Conservation (phyloP, 345 rosid species). For the Leavenworthia alabamica region DNA sequence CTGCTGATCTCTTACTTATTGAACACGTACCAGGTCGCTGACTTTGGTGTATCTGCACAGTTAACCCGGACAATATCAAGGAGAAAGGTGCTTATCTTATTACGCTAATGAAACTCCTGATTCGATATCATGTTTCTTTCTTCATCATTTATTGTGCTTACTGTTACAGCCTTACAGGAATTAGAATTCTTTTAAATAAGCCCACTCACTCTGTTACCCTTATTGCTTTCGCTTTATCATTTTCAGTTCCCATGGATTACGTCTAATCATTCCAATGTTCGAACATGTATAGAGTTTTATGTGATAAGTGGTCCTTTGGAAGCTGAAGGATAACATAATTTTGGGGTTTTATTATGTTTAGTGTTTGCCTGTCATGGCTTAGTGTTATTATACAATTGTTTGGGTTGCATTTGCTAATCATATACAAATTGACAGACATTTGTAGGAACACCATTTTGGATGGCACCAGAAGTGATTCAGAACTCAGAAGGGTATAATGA, state of each 20-base stretch:
- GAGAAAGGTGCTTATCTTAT: constrained; percentile 70
- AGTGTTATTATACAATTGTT: constrained; percentile 13
- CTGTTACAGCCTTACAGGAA: neutral
- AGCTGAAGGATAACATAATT: neutral
- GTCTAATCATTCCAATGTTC: constrained; percentile 6
- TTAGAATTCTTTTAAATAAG: neutral
- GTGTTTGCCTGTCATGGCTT: neutral
- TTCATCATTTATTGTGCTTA: neutral
- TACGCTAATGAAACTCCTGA: constrained; percentile 18
- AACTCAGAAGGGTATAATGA: constrained; percentile 96
- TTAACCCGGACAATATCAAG: too few relatives aligned
- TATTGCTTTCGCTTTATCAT: neutral
- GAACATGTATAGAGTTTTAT: neutral
- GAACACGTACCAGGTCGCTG: constrained; percentile 74
- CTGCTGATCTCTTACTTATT: constrained; percentile 22
- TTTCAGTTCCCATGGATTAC: neutral
- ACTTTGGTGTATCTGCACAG: constrained; percentile 99
- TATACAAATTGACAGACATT: constrained; percentile 68
- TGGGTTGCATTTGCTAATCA: constrained; percentile 34
- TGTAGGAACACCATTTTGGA: too few relatives aligned
- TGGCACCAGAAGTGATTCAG: too few relatives aligned
- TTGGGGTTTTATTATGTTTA: neutral
- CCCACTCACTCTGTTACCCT: neutral
- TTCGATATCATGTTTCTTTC: neutral
- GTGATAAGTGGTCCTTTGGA: neutral